Conservation (phyloP, 352 stramenopile species). For the Globisporangium iwayamae region DNA sequence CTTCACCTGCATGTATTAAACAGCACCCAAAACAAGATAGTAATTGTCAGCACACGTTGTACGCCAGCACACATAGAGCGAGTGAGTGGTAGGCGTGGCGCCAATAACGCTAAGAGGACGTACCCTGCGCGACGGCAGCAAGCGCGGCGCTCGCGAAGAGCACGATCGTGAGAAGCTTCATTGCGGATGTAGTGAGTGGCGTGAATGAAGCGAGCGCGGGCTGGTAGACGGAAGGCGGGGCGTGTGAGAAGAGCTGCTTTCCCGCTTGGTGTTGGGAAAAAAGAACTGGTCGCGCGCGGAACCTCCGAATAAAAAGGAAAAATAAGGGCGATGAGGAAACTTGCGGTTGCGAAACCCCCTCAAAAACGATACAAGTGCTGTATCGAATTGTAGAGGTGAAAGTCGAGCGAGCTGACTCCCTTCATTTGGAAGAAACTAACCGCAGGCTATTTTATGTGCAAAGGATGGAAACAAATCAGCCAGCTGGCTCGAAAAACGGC, state of each 20-base stretch:
- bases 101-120: not conserved
- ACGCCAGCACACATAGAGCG: not conserved
- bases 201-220: not conserved
- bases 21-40: not conserved
- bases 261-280: not conserved
- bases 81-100: not conserved
- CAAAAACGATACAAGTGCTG: not conserved
- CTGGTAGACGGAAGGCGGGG: slow-evolving; percentile 6
- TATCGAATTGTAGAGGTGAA: not conserved
- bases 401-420: slow-evolving; percentile 1
- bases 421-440: not conserved
- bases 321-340: not conserved
- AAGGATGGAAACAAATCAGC: not conserved
- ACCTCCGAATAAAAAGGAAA: slow-evolving; percentile 49
- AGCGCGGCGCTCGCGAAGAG: slow-evolving; percentile 20
- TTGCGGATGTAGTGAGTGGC: slow-evolving; percentile 5
- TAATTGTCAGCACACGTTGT: not conserved
- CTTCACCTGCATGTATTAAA: slow-evolving; percentile 15
- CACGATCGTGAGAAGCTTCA: slow-evolving; percentile 38
- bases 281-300: slow-evolving; percentile 24
- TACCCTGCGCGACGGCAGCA: slow-evolving; percentile 18
- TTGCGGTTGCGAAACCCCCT: not conserved
- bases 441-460: not conserved
- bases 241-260: slow-evolving; percentile 5
- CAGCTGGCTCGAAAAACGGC: not conserved